These are phyloP conservation scores for Pontederia paniculata DNA, from an alignment of 176 grass and related monocot species.

Conservation along the genomic window DNA sequence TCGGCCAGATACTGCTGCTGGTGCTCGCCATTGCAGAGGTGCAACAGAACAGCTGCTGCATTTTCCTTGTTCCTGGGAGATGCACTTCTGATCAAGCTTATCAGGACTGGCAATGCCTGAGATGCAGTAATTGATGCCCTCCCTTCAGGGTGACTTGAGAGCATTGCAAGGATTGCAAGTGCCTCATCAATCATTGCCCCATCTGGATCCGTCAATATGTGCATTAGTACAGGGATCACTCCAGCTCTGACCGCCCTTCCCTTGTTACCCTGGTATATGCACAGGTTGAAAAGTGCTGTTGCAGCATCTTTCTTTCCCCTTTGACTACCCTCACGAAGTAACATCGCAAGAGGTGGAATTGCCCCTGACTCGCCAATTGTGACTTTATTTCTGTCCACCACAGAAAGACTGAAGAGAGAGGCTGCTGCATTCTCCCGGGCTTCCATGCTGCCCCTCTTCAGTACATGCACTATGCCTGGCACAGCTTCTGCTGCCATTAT, in stretches of 20 bases:
- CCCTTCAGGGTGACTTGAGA: slow-evolving; percentile 75
- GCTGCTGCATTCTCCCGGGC: slow-evolving; percentile 93
- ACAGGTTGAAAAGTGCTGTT: slow-evolving; percentile 85
- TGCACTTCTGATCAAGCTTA: slow-evolving; percentile 52
- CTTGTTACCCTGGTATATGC: slow-evolving; percentile 95
- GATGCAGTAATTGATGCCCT: slow-evolving; percentile 55
- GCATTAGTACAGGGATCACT: slow-evolving; percentile 76
- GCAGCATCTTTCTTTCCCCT: slow-evolving; percentile 92
- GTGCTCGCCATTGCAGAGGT: slow-evolving; percentile 55
- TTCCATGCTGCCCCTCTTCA: slow-evolving; percentile 85
- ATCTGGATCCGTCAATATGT: slow-evolving; percentile 48
- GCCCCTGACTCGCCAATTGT: slow-evolving; percentile 64
- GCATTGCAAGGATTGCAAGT: slow-evolving; percentile 79
- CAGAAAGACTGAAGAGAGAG: slow-evolving; percentile 86
- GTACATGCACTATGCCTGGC: slow-evolving; percentile 59
- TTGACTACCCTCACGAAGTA: slow-evolving; percentile 73
- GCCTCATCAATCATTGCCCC: slow-evolving; percentile 61
- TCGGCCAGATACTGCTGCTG: slow-evolving; percentile 47
- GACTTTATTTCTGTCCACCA: slow-evolving; percentile 82
- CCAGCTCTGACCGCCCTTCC: slow-evolving; percentile 65
- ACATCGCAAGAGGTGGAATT: slow-evolving; percentile 63
- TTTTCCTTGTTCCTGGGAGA: slow-evolving; percentile 81
- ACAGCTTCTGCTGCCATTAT: slow-evolving; percentile 70
- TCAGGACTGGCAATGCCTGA: slow-evolving; percentile 63
- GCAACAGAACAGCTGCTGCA: slow-evolving; percentile 67